Conservation (phyloP, 2,329 filamentous ascomycete species). For the Aspergillus proliferans region DNA sequence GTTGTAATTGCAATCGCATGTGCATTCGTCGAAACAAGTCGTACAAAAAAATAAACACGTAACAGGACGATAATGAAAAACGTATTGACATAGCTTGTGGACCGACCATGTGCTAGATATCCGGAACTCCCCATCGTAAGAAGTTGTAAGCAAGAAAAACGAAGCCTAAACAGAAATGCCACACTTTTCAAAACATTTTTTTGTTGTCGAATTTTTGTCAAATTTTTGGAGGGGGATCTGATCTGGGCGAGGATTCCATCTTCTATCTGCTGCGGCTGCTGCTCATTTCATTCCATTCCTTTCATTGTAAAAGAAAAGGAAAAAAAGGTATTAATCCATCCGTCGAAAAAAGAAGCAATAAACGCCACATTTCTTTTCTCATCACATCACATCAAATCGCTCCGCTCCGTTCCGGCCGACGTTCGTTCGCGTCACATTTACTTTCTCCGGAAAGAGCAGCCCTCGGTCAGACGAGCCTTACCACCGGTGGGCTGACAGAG, state of each 20-base stretch:
- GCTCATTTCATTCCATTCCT: conserved; percentile 9
- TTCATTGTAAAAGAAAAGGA: conserved; percentile 16
- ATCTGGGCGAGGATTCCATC: conserved; percentile 28
- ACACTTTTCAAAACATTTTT: conserved; percentile 45
- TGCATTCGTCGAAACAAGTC: not conserved
- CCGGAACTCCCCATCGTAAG: conserved; percentile 66
- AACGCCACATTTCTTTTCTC: conserved; percentile 33
- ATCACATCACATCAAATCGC: conserved; percentile 17
- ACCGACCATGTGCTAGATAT: conserved; percentile 65
- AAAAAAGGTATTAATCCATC: conserved; percentile 20
- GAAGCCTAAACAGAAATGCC: not conserved
- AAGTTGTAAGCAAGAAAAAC: conserved; percentile 35
- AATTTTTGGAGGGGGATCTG: conserved; percentile 43
- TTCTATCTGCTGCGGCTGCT: conserved; percentile 29
- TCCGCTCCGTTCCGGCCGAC: not conserved
- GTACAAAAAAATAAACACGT: conserved; percentile 15
- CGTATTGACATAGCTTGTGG: conserved; percentile 31
- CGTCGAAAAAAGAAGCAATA: conserved; percentile 18
- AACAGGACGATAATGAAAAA: conserved; percentile 35
- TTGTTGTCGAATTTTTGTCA: conserved; percentile 55
- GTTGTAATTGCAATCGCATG: not conserved
- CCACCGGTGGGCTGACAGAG: conserved; percentile 99
- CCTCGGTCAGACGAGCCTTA: conserved; percentile 97
- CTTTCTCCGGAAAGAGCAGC: conserved; percentile 99
- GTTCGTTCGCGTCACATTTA: conserved; percentile 49